These are phyloP conservation scores for Boletellus ananas DNA, from an alignment of 768 basidiomycete species.

Conservation along the genomic window DNA sequence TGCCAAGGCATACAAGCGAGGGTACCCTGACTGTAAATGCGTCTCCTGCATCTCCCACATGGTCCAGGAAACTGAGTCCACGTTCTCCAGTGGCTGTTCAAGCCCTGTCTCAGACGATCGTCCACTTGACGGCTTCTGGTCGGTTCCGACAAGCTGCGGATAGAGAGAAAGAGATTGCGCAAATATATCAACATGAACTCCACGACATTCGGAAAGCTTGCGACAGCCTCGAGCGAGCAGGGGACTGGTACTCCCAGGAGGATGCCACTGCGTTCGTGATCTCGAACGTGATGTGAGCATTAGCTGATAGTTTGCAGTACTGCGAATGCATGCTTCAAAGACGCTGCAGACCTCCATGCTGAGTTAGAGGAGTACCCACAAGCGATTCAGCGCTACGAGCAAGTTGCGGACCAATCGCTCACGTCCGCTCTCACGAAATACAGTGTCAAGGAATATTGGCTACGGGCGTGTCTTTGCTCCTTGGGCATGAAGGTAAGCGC, in stretches of 20 bases:
- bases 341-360: conserved; percentile 92
- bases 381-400: conserved; percentile 86
- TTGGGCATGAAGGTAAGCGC: conserved; percentile 77
- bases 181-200: conserved; percentile 83
- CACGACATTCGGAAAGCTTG: conserved; percentile 81
- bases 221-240: conserved; percentile 88
- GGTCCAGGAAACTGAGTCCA: conserved; percentile 7
- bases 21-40: conserved; percentile 74
- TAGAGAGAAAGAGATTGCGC: conserved; percentile 94
- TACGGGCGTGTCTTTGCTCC: conserved; percentile 81
- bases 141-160: conserved; percentile 98
- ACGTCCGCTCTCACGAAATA: conserved; percentile 88
- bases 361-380: conserved; percentile 80
- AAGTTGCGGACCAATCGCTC: conserved; percentile 83
- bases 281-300: not conserved
- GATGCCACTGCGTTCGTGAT: conserved; percentile 87
- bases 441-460: conserved; percentile 97
- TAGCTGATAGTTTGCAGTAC: conserved; percentile 52
- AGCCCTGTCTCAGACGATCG: conserved; percentile 80
- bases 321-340: conserved; percentile 93
- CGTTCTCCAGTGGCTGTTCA: conserved; percentile 73
- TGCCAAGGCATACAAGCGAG: conserved; percentile 92
- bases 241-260: conserved; percentile 97
- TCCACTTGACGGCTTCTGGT: conserved; percentile 75
- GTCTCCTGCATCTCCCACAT: not conserved